These are phyloP conservation scores for Talaromyces sp. DNA, from an alignment of 2,329 filamentous ascomycete genomes.

Conservation along the genomic window DNA sequence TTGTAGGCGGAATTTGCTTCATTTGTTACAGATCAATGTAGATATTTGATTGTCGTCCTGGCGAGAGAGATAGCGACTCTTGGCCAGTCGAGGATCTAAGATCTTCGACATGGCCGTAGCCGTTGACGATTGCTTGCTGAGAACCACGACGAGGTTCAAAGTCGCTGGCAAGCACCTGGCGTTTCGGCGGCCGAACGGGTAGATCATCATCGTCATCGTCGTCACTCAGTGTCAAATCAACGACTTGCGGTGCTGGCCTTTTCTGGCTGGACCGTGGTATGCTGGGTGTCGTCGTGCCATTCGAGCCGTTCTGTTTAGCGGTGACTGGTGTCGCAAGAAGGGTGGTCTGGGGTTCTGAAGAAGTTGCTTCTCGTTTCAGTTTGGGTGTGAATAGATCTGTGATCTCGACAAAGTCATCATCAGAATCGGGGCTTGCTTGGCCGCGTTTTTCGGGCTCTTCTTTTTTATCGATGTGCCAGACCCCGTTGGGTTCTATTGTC, in stretches of 20 bases:
- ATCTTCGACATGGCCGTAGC: conserved; percentile 4
- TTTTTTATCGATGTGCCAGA: conserved; percentile 60
- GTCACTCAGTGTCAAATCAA: conserved; percentile 54
- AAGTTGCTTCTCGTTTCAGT: conserved; percentile 36
- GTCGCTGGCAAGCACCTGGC: conserved; percentile 26
- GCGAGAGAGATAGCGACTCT: conserved; percentile 14
- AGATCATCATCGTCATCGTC: conserved; percentile 40
- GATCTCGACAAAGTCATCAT: conserved; percentile 45
- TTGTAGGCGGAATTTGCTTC: background rate
- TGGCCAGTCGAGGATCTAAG: conserved; percentile 11
- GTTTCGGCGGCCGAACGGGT: conserved; percentile 35
- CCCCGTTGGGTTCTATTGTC: conserved; percentile 80
- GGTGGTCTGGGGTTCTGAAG: conserved; percentile 21
- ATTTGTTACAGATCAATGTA: conserved; percentile 15
- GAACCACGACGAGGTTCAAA: conserved; percentile 23
- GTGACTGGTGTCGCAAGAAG: conserved; percentile 34
- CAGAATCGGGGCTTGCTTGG: conserved; percentile 28
- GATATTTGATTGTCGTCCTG: conserved; percentile 6
- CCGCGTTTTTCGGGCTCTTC: conserved; percentile 44
- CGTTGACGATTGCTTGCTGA: conserved; percentile 21
- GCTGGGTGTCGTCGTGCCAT: conserved; percentile 2
- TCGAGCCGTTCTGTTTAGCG: conserved; percentile 27
- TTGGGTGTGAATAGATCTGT: conserved; percentile 9
- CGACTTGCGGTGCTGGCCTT: conserved; percentile 47
- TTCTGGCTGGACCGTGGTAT: conserved; percentile 39